These are phyloP conservation scores for Viridothelium virens DNA, from an alignment of 495 filamentous ascomycete species.

Conservation along the genomic window DNA sequence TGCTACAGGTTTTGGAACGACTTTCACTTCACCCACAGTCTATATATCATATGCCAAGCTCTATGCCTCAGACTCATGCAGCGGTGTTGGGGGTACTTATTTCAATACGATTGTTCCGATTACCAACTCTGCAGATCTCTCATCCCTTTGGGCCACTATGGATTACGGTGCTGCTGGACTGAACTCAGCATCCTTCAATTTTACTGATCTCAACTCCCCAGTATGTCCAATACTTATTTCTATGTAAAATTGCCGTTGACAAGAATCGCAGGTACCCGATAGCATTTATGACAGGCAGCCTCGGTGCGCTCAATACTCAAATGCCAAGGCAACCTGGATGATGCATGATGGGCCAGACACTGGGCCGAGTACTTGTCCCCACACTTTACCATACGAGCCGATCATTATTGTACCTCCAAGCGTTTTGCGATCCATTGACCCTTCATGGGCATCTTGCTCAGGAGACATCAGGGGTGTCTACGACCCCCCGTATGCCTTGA, in stretches of 20 bases:
- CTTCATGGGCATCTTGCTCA: constrained; percentile 9
- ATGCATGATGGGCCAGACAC: background rate
- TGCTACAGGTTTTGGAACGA: background rate
- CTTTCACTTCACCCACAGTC: constrained; percentile 18
- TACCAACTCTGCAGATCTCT: constrained; percentile 3
- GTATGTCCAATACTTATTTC: background rate
- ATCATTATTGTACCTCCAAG: constrained; percentile 10
- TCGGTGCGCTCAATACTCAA: background rate
- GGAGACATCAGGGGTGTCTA: constrained; percentile 13
- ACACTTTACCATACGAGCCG: constrained; percentile 9
- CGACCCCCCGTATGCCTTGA: constrained; percentile 8
- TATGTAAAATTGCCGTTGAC: background rate
- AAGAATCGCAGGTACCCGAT: constrained; percentile 7
- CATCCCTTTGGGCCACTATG: constrained; percentile 7
- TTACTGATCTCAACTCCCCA: constrained; percentile 15
- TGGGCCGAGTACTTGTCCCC: background rate
- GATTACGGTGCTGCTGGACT: background rate
- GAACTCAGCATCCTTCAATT: constrained; percentile 12
- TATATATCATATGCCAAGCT: constrained; percentile 17
- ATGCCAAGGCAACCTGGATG: background rate
- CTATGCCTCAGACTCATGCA: constrained; percentile 18
- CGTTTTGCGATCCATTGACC: constrained; percentile 7
- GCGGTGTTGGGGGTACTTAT: constrained; percentile 13
- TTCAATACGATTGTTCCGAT: constrained; percentile 16
- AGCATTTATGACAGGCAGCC: constrained; percentile 16